phyloP scores from a whole-genome alignment of 352 stramenopile genomes.

The Phytophthora foliorum region DNA sequence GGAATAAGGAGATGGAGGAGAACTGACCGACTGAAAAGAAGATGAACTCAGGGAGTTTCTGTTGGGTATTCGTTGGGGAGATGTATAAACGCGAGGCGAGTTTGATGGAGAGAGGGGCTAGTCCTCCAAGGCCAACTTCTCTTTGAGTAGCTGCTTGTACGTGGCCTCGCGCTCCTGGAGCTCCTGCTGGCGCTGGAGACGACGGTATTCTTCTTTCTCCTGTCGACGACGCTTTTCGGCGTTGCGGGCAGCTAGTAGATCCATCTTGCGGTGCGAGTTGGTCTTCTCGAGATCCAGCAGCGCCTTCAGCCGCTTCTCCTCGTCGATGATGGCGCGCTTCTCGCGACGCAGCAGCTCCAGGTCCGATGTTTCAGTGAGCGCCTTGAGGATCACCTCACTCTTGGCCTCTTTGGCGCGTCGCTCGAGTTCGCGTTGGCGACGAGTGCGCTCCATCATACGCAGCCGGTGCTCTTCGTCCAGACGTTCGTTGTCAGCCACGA shows the following conservation, averaged over 20 bases:
- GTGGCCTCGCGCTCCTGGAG: constrained; percentile 67
- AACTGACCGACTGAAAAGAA: neutral
- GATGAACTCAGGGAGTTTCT: neutral
- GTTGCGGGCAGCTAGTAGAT: constrained; percentile 91
- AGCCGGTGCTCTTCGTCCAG: constrained; percentile 93
- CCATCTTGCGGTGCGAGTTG: constrained; percentile 92
- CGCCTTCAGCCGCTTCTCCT: constrained; percentile 94
- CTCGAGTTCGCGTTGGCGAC: constrained; percentile 70
- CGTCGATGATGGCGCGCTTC: constrained; percentile 95
- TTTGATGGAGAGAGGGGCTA: constrained; percentile 8
- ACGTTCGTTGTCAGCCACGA: constrained; percentile 95
- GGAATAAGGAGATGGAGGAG: constrained; percentile 29
- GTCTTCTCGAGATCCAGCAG: constrained; percentile 95
- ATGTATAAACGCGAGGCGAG: constrained; percentile 30
- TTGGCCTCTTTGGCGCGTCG: constrained; percentile 89
- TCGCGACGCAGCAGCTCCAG: constrained; percentile 93
- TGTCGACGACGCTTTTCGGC: constrained; percentile 93
- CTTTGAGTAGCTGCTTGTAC: constrained; percentile 82
- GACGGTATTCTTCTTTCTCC: constrained; percentile 90
- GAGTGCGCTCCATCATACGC: constrained; percentile 78
- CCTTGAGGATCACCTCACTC: constrained; percentile 94
- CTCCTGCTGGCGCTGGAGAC: constrained; percentile 70
- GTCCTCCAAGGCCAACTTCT: constrained; percentile 82
- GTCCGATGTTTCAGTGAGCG: constrained; percentile 90
- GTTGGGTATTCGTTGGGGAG: constrained; percentile 24